Percentiles rank a stretch among this genome's conserved stretches.
Conservation (phyloP, 2,329 filamentous ascomycete genomes). For the Thielaviopsis euricoi region DNA sequence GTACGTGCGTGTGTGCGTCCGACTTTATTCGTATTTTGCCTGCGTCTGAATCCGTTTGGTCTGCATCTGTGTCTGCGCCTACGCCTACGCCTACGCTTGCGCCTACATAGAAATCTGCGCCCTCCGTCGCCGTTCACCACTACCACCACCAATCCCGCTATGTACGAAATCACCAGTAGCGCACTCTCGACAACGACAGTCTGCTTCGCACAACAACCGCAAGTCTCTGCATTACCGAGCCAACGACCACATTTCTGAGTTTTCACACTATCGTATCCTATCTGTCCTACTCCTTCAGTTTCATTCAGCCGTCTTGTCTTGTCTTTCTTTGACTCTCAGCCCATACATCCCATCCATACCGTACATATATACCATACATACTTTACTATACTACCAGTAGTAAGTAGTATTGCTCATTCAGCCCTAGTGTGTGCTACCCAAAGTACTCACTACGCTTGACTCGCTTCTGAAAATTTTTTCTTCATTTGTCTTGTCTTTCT, state of each 20-base stretch:
- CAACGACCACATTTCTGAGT: slow-evolving; percentile 8
- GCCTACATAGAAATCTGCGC: no score
- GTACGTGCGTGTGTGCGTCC: no score
- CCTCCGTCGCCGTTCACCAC: not conserved
- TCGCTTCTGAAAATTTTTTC: not conserved
- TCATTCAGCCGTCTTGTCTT: no score
- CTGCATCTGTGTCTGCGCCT: no score
- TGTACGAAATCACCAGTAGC: slow-evolving; percentile 8
- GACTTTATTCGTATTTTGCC: no score
- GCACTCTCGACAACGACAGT: slow-evolving; percentile 4
- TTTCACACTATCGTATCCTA: not conserved
- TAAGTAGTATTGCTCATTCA: no score
- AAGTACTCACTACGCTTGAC: not conserved
- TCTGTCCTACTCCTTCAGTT: not conserved
- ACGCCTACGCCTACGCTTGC: no score
- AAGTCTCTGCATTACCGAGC: slow-evolving; percentile 2
- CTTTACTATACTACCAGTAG: no score
- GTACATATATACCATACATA: no score
- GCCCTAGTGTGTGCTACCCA: not conserved
- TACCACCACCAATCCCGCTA: slow-evolving; percentile 3
- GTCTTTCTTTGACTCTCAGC: not conserved
- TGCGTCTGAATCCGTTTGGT: no score
- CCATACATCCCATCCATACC: no score
- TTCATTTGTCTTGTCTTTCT: not conserved
- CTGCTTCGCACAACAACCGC: slow-evolving; percentile 9